These are phyloP conservation scores for Aspergillus carbonarius DNA, from an alignment of 2,329 filamentous ascomycete genomes.

Conservation along the genomic window DNA sequence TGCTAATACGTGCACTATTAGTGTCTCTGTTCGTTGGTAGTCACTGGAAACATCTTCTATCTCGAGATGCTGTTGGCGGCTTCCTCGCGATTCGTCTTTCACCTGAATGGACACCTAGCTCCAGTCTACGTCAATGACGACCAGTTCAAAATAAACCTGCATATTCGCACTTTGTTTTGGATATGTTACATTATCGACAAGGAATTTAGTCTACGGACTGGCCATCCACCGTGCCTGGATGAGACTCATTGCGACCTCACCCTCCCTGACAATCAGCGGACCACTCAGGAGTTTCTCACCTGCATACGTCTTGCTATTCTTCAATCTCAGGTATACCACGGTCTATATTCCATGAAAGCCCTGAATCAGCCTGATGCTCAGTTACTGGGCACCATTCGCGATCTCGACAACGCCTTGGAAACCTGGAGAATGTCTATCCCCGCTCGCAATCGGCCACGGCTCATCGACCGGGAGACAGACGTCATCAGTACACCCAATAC, in stretches of 20 bases:
- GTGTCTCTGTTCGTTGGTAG: neutral
- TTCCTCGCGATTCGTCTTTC: slow-evolving; percentile 9
- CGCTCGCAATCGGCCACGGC: neutral
- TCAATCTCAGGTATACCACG: slow-evolving; percentile 10
- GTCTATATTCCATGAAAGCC: slow-evolving; percentile 5
- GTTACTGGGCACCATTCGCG: slow-evolving; percentile 9
- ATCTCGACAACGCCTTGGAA: slow-evolving; percentile 8
- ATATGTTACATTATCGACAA: slow-evolving; percentile 8
- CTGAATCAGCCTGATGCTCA: slow-evolving; percentile 7
- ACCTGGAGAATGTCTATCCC: slow-evolving; percentile 11
- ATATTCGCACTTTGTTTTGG: slow-evolving; percentile 13
- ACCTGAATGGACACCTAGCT: slow-evolving; percentile 11
- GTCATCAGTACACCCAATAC: neutral
- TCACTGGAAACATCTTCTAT: neutral
- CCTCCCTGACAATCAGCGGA: neutral
- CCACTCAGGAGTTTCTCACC: slow-evolving; percentile 1
- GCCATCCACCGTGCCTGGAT: slow-evolving; percentile 9
- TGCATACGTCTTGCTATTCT: neutral
- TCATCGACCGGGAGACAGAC: neutral
- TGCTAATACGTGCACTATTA: neutral
- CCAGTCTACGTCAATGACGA: neutral
- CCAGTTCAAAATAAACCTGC: neutral
- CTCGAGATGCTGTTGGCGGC: neutral
- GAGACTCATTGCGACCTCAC: slow-evolving; percentile 9
- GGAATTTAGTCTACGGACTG: slow-evolving; percentile 9